A percentile compares a stretch with the other conserved stretches of the same genome.
phyloP scores from a whole-genome alignment of 768 basidiomycete genomes.

The Collybia sp. region DNA sequence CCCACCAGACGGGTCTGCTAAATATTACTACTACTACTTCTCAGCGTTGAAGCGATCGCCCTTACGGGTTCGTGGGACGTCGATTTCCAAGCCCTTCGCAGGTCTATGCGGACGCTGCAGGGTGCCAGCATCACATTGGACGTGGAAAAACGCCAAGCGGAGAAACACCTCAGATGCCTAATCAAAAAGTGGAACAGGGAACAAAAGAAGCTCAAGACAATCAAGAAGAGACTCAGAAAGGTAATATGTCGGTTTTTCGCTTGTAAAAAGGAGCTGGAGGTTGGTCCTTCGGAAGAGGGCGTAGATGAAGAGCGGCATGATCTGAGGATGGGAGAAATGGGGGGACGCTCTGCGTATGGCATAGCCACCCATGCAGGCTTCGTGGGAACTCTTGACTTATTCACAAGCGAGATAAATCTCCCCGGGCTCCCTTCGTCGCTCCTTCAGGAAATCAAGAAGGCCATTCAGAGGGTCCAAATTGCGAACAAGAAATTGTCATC shows the following conservation, averaged over 20 bases:
- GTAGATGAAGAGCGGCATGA: background rate
- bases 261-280: background rate
- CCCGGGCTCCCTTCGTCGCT: conserved; percentile 13
- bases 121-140: background rate
- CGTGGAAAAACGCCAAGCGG: background rate
- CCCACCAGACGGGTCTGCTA: no score
- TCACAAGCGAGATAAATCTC: background rate
- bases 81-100: background rate
- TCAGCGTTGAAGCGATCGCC: background rate
- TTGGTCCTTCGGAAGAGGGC: background rate
- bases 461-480: conserved; percentile 45
- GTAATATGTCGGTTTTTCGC: background rate
- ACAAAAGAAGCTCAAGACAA: background rate
- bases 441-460: conserved; percentile 41
- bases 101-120: background rate
- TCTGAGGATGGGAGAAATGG: no score
- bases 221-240: background rate
- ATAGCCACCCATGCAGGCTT: background rate
- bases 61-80: background rate
- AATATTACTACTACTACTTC: background rate
- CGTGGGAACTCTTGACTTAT: conserved; percentile 1
- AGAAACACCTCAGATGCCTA: background rate
- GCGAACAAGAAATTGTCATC: conserved; percentile 58
- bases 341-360: background rate
- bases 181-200: background rate